Base-by-base conservation (phyloP, 2,329 filamentous ascomycete species). In the Dothistroma pini region DNA sequence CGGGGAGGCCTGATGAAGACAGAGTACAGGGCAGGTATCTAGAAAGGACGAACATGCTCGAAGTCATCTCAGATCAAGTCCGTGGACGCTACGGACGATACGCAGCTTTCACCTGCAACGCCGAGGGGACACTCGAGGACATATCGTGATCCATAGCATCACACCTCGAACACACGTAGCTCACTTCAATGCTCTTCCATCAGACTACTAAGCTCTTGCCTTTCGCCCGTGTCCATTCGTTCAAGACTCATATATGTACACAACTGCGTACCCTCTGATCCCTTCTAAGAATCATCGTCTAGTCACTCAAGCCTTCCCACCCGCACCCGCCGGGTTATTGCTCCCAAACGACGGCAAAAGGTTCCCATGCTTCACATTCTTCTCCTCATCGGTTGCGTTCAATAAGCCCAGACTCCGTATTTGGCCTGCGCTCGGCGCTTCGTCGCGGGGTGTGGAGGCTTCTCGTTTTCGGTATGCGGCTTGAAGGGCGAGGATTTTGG, bases 401-500 rank as follows among this genome's bases (percentile, higher is more conserved):
- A 97, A 73, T 67, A 97, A 77, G 50, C 93, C 93, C 64, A 97
- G 77, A 75, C 89, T 92, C 76, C 91, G 84, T 82, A 97, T 96
- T 81, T 95, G 86, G 62, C 90, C 91, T 5, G 90, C 89, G 66
- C 85, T 92, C 63, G 91, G 91, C 61, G 86, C 89, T 72, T 91
- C 87, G 74, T 95, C 90, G 79, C 90, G 86, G 65, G 89, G 84
- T 70, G 89, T 87, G 69, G 88, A 83, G 59, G 87, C 84, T 77
- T 91, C 87, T 60, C 88, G 85, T 79, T 91, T 91, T 75, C 91
- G 87, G 78, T 93, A 96, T 57, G 93, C 93, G 60, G 84, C 82
- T 80, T 97, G 93, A 67, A 97, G 83, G 64, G 87, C 86, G 74
- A 84, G 81, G 63, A 89, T 86, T 80, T 93, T 88, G 58, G 90